phyloP scores from a whole-genome alignment of 768 basidiomycete species.

The Boletus coccyginus region DNA sequence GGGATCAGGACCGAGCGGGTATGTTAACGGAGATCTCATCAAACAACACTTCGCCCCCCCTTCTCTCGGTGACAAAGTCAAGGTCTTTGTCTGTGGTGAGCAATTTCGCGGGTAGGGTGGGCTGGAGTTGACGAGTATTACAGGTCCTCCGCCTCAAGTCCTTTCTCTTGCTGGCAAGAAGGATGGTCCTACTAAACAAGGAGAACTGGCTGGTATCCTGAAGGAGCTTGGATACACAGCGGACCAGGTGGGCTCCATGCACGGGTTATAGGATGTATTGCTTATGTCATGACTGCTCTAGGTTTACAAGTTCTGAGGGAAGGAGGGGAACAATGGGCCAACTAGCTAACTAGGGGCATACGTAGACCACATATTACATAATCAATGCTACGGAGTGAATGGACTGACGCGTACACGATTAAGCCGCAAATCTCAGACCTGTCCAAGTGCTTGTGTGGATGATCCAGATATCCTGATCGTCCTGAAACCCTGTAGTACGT shows the following conservation, averaged over 20 bases:
- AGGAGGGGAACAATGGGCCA: too few relatives aligned
- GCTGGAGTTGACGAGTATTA: neutral
- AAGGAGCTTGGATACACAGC: constrained; percentile 83
- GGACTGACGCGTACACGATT: constrained; percentile 28
- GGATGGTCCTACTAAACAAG: constrained; percentile 73
- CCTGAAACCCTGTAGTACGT: neutral
- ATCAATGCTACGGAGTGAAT: constrained; percentile 8
- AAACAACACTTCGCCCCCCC: constrained; percentile 68
- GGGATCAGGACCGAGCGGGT: constrained; percentile 62
- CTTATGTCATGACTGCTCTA: constrained; percentile 13
- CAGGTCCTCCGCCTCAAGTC: constrained; percentile 85
- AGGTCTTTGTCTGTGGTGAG: constrained; percentile 87
- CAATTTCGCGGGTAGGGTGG: neutral
- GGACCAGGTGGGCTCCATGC: constrained; percentile 62
- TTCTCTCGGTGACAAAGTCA: constrained; percentile 70
- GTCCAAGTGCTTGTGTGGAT: constrained; percentile 3
- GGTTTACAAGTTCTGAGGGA: constrained; percentile 42
- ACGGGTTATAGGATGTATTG: neutral
- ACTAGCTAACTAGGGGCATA: neutral
- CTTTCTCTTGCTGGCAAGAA: constrained; percentile 86
- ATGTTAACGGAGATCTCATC: constrained; percentile 68
- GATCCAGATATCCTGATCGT: constrained; percentile 20
- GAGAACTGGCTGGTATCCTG: constrained; percentile 75
- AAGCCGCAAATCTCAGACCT: neutral
- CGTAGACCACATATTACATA: constrained; percentile 28